Conservation (phyloP, 2,329 filamentous ascomycete genomes). For the Phialophora expanda region DNA sequence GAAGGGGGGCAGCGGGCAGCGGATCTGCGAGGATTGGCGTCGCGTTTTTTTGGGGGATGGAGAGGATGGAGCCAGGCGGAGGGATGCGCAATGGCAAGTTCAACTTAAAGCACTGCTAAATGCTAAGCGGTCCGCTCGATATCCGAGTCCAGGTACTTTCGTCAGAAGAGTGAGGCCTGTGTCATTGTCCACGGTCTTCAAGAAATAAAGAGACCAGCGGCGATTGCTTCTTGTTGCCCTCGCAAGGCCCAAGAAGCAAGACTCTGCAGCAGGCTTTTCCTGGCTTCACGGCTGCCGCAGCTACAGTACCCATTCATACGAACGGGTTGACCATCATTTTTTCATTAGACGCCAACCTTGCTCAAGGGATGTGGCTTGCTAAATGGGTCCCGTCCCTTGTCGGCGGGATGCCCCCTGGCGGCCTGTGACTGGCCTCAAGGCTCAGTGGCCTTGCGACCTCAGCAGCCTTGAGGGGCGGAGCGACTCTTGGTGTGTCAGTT, state of each 20-base stretch:
- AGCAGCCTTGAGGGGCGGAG: constrained; percentile 30
- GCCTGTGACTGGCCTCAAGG: constrained; percentile 20
- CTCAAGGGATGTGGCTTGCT: constrained; percentile 25
- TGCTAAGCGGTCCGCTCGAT: constrained; percentile 25
- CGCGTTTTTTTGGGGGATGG: constrained; percentile 21
- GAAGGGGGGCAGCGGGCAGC: constrained; percentile 17
- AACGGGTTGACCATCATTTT: constrained; percentile 19
- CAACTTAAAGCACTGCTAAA: constrained; percentile 1
- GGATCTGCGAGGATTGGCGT: constrained; percentile 27
- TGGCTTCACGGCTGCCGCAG: constrained; percentile 16
- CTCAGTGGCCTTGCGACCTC: constrained; percentile 10
- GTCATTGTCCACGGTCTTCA: background rate
- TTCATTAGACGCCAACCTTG: constrained; percentile 20
- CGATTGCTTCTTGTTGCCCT: background rate
- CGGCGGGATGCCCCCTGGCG: constrained; percentile 21
- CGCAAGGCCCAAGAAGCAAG: background rate
- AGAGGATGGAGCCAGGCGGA: constrained; percentile 18
- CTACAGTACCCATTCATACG: constrained; percentile 19
- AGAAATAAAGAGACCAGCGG: background rate
- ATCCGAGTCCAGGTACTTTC: constrained; percentile 23
- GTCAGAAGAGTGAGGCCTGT: background rate
- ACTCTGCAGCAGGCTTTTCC: constrained; percentile 4
- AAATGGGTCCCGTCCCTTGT: constrained; percentile 15
- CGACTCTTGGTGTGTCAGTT: constrained; percentile 27
- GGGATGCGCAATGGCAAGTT: constrained; percentile 6